phyloP scores from a whole-genome alignment of 345 rosid species.

The Litchi chinensis region DNA sequence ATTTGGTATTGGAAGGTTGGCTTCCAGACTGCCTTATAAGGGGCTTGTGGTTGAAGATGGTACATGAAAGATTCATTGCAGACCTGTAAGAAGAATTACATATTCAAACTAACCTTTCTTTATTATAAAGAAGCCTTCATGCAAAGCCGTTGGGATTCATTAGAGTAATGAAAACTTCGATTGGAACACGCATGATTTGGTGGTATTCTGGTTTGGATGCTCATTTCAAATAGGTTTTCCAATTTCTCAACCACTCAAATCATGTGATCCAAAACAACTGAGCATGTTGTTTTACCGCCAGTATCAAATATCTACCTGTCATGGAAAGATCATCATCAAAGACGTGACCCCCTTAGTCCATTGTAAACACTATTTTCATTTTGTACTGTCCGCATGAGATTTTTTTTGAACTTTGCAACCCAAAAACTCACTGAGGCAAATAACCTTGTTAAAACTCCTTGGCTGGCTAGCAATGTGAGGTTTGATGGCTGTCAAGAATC shows the following conservation, averaged over 20 bases:
- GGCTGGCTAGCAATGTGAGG: too few relatives aligned
- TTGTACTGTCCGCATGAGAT: too few relatives aligned
- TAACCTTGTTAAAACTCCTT: too few relatives aligned
- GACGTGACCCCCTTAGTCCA: too few relatives aligned
- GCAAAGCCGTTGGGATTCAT: neutral
- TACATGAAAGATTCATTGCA: conserved; percentile 7
- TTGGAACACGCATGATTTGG: neutral
- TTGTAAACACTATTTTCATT: too few relatives aligned
- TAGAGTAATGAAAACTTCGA: neutral
- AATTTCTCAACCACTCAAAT: too few relatives aligned
- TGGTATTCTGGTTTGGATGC: conserved; percentile 10
- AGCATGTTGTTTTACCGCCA: too few relatives aligned
- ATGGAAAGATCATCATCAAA: too few relatives aligned
- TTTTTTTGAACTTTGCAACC: too few relatives aligned
- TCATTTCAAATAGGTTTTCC: neutral
- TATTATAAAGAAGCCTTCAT: neutral
- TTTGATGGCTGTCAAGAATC: too few relatives aligned
- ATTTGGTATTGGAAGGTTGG: neutral
- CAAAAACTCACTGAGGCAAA: too few relatives aligned
- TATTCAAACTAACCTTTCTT: neutral
- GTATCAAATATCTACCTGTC: neutral
- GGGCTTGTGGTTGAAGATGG: neutral
- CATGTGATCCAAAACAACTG: too few relatives aligned
- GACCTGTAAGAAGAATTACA: neutral
- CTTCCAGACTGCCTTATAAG: neutral